Evolutionary conservation across 768 basidiomycete species (phyloP).

Genomic region (Lentinula detonsa): DNA sequence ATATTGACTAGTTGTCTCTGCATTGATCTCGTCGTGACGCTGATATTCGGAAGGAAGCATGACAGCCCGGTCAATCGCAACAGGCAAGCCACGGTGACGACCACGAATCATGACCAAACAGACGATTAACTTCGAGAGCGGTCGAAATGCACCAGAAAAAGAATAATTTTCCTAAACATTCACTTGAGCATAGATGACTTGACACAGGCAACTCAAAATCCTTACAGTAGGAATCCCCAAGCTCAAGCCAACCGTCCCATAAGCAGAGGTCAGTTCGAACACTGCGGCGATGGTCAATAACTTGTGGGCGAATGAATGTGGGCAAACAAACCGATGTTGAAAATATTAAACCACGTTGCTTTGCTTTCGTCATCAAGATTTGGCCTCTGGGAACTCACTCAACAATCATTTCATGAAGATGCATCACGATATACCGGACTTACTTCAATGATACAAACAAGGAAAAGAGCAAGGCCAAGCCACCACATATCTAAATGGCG

Average conservation of each 20-base stretch:
- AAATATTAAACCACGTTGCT: slow-evolving; percentile 77
- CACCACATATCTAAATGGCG: slow-evolving; percentile 87
- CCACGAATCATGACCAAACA: slow-evolving; percentile 91
- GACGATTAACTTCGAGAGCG: slow-evolving; percentile 84
- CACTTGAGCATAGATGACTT: not conserved
- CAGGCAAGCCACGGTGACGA: slow-evolving; percentile 82
- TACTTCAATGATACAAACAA: slow-evolving; percentile 93
- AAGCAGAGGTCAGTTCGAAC: slow-evolving; percentile 85
- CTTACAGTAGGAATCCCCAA: slow-evolving; percentile 80
- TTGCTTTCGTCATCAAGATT: slow-evolving; percentile 49
- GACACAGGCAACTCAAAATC: not conserved
- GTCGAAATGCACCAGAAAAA: slow-evolving; percentile 69
- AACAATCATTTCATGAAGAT: not conserved
- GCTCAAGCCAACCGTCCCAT: slow-evolving; percentile 85
- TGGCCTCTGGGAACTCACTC: slow-evolving; percentile 35
- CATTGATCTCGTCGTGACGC: slow-evolving; percentile 10
- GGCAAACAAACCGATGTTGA: slow-evolving; percentile 54
- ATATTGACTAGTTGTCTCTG: not conserved
- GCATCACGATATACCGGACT: slow-evolving; percentile 11
- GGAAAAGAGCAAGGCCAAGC: slow-evolving; percentile 77
- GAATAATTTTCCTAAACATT: slow-evolving; percentile 66
- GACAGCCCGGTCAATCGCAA: slow-evolving; percentile 84
- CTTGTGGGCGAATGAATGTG: not conserved
- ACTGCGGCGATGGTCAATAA: slow-evolving; percentile 31
- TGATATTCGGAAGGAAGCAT: slow-evolving; percentile 68